These are phyloP conservation scores for Amauroascus verrucosus DNA, from an alignment of 2,329 filamentous ascomycete genomes.

Conservation along the genomic window DNA sequence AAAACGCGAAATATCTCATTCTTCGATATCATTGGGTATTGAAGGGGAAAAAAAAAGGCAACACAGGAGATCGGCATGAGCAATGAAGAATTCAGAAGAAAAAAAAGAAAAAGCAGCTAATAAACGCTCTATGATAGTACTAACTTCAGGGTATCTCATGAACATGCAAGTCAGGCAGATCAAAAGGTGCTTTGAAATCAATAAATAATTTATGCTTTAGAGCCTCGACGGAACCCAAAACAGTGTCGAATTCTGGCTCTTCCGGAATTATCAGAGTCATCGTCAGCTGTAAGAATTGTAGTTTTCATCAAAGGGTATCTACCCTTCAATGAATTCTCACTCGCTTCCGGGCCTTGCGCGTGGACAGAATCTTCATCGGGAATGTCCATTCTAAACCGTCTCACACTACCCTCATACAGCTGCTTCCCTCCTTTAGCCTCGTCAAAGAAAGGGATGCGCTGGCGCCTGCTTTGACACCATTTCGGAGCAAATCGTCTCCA, in stretches of 20 bases:
- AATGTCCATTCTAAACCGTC: constrained; percentile 38
- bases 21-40: not conserved
- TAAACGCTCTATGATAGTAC: constrained; percentile 1
- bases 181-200: not conserved
- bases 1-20: not conserved
- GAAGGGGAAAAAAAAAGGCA: not conserved
- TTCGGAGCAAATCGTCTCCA: constrained; percentile 34
- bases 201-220: not conserved
- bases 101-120: not conserved
- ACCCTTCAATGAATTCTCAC: not conserved
- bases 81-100: not conserved
- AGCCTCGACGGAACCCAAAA: not conserved
- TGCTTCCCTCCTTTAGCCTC: constrained; percentile 28
- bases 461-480: constrained; percentile 29
- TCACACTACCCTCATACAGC: constrained; percentile 36
- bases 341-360: not conserved
- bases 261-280: not conserved
- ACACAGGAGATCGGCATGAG: not conserved
- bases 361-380: constrained; percentile 25
- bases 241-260: not conserved
- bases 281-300: not conserved
- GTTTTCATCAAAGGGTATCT: not conserved
- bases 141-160: constrained; percentile 8
- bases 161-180: not conserved
- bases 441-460: constrained; percentile 35